phyloP scores from a whole-genome alignment of 768 basidiomycete genomes.

The Exidia glandulosa region DNA sequence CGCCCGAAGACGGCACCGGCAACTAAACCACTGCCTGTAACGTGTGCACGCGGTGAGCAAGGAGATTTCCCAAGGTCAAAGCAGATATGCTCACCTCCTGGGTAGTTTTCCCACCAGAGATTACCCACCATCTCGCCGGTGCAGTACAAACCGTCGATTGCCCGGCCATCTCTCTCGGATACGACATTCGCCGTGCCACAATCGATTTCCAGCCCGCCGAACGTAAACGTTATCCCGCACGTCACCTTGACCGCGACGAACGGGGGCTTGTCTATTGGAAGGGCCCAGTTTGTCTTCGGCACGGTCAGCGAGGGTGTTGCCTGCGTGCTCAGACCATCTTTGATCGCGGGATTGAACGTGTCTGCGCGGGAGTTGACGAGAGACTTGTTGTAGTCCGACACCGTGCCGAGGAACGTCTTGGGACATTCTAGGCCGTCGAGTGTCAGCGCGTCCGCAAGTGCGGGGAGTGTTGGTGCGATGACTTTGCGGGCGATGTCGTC shows the following conservation, averaged over 20 bases:
- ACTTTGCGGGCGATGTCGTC: constrained; percentile 50
- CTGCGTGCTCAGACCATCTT: constrained; percentile 49
- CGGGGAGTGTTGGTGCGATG: constrained; percentile 33
- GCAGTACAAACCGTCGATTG: constrained; percentile 48
- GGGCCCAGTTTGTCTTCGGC: constrained; percentile 62
- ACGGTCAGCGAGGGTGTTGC: constrained; percentile 31
- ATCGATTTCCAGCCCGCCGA: constrained; percentile 55
- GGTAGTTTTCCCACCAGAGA: constrained; percentile 55
- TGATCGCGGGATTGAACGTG: constrained; percentile 52
- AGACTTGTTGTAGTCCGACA: constrained; percentile 35
- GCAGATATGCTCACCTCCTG: constrained; percentile 27
- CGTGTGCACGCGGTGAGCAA: neutral
- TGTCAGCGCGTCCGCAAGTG: constrained; percentile 26
- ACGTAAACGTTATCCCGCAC: constrained; percentile 65
- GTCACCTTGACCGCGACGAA: constrained; percentile 58
- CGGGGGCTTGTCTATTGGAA: constrained; percentile 38
- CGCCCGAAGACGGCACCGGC: constrained; percentile 57
- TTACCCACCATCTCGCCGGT: constrained; percentile 62
- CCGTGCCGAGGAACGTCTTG: constrained; percentile 32
- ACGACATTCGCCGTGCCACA: constrained; percentile 42
- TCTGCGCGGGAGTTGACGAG: constrained; percentile 22
- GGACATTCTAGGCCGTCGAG: constrained; percentile 35
- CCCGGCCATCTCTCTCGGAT: constrained; percentile 25
- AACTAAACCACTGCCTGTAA: constrained; percentile 43
- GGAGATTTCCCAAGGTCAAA: neutral